Evolutionary conservation across 768 basidiomycete species (phyloP), one percentile per base, ranked within the genome.

Genomic region (Pleurotus eryngii): DNA sequence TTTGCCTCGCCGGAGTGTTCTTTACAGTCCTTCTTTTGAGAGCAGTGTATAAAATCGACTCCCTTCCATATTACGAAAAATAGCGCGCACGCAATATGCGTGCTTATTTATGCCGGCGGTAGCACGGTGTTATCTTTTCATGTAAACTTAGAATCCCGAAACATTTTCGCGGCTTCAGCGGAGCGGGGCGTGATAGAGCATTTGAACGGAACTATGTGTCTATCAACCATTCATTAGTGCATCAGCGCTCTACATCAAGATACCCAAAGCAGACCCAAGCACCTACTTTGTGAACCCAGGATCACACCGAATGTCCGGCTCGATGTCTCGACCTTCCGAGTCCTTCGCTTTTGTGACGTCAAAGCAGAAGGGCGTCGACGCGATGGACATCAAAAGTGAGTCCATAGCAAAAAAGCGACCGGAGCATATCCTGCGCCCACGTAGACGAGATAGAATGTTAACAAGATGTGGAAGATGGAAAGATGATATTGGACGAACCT

Each of bases 251-350:
- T 7, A 11, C 17, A 40, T 15, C n/a, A 46, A 5, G 17, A 18
- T n/a, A 7, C 1, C 12, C 3, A 20, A 24, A 5, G 24, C 24
- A 26, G 24, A 26, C 24, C 5, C 24, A 37, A 49, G 40, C 9
- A 59, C 79, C 40, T 40, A 85, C 83, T 85, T 78, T 71, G 88
- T 85, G 42, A 87, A 75, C 9, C 82, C 63, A 65, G 87, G 85
- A 30, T 85, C 76, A 61, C 81, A 86, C 11, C 73, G 70, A 6
- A 81, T 67, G 24, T 74, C 71, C 7, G 84, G 85, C 57, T 84
- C 63, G 72, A 74, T 58, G 43, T 68, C 69, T 1, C 69, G 65
- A 3, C 85, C 85, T 5, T 68, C 61, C 37, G 76, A 76, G 49
- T 85, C 83, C 22, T 74, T 65, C 15, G 80, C 70, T 37, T 60